Base-by-base conservation (phyloP, 306 rosid species). In the Corylus americana region DNA sequence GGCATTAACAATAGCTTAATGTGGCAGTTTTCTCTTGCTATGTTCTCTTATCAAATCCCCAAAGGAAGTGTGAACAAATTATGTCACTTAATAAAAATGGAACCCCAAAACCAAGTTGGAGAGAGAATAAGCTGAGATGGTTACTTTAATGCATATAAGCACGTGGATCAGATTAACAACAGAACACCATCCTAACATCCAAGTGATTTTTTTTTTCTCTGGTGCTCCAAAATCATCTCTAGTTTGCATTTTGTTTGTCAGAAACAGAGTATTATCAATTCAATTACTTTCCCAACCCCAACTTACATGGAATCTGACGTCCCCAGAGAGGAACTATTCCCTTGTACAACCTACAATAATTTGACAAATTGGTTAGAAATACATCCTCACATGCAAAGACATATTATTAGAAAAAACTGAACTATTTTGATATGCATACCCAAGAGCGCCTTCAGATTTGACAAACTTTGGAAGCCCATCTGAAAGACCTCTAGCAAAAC, bases 321-420 rank as follows among this genome's bases (percentile, higher is more conserved):
- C 99, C 99, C 99, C 99, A 96, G 31, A 96, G 90, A 79, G 99
- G 99, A 84, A 96, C 92, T 37, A 96, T 22, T 37, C 99, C 99
- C 95, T 96, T 96, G 85, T 96, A 96, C 85, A 96, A 76, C 88
- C 99, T 96, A 93, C 86, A 84, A 84, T 44, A 64, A n/a, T 37
- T 50, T 45, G 62, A 57, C 11, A 77, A 39, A 58, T 74, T 42
- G 47, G 73, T 82, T 49, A 91, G 50, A 73, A 14, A 42, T 50
- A 8, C 71, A 79, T 81, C 62, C 16, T 13, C 58, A 57, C 47
- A 12, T 7, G 77, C 14, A 62, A 29, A 4, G n/a, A 50, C 74
- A 64, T 27, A 75, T 29, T 27, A 70, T 47, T 13, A 39, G 22
- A 31, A 39, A 37, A 37, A 31, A 74, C 29, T 11, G 25, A 27